These are phyloP conservation scores for Escovopsis sp. DNA, from an alignment of 2,329 filamentous ascomycete genomes.

Conservation along the genomic window DNA sequence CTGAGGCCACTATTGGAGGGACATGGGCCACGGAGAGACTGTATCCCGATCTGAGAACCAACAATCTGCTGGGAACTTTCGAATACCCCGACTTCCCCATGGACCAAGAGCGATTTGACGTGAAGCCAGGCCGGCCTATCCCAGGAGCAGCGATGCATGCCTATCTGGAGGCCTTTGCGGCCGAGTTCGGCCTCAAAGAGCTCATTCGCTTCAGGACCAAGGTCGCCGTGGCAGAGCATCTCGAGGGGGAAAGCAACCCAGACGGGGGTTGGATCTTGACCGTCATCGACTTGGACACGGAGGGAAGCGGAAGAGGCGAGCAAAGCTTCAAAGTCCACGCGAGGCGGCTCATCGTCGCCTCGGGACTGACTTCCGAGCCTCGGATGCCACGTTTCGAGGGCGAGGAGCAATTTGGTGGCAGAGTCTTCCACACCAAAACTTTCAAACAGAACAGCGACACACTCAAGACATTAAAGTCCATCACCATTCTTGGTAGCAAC, in stretches of 20 bases:
- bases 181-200: constrained; percentile 24
- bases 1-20: constrained; percentile 43
- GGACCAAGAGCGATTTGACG: constrained; percentile 34
- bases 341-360: constrained; percentile 36
- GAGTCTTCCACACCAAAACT: constrained; percentile 35
- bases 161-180: constrained; percentile 31
- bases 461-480: constrained; percentile 24
- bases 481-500: constrained; percentile 44
- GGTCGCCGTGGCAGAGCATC: constrained; percentile 27
- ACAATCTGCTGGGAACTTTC: constrained; percentile 59
- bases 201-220: constrained; percentile 25
- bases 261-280: constrained; percentile 28
- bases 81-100: constrained; percentile 64
- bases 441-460: constrained; percentile 25
- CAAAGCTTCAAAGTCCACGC: constrained; percentile 22
- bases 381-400: constrained; percentile 31
- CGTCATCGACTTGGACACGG: constrained; percentile 7
- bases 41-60: constrained; percentile 55
- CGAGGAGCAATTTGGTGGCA: constrained; percentile 27
- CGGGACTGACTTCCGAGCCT: constrained; percentile 35
- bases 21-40: constrained; percentile 54
- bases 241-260: constrained; percentile 10
- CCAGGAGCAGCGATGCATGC: constrained; percentile 29
- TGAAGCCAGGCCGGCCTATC: constrained; percentile 30
- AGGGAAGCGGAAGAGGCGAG: constrained; percentile 4